phyloP scores from a whole-genome alignment of 768 basidiomycete species.

The Hydnum rufescens region DNA sequence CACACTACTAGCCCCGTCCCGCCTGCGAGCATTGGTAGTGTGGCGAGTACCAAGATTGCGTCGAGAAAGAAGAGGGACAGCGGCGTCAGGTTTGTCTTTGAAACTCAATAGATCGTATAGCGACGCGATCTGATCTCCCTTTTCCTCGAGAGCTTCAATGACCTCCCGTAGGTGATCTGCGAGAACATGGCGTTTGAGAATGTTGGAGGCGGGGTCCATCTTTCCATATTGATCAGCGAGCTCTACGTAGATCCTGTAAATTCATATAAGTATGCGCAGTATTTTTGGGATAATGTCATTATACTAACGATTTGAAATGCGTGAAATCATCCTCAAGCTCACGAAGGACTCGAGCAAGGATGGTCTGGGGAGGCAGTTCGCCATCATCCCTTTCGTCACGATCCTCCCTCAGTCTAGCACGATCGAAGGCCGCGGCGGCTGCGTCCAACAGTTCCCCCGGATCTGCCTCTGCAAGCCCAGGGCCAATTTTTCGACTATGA shows the following conservation, averaged over 20 bases:
- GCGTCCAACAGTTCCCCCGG: neutral
- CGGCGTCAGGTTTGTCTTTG: too few relatives aligned
- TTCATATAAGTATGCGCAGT: neutral
- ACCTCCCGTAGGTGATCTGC: slow-evolving; percentile 81
- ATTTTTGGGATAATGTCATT: slow-evolving; percentile 1
- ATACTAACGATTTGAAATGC: slow-evolving; percentile 74
- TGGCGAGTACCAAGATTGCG: too few relatives aligned
- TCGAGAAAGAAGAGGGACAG: too few relatives aligned
- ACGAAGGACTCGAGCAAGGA: slow-evolving; percentile 58
- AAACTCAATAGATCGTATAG: slow-evolving; percentile 54
- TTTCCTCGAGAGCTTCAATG: slow-evolving; percentile 78
- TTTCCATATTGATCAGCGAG: slow-evolving; percentile 83
- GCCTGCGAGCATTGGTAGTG: too few relatives aligned
- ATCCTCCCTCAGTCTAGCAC: neutral
- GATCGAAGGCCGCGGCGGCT: neutral
- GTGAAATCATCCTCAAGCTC: slow-evolving; percentile 92
- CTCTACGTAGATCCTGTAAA: slow-evolving; percentile 62
- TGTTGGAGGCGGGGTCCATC: slow-evolving; percentile 70
- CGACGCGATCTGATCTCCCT: slow-evolving; percentile 91
- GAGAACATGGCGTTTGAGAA: slow-evolving; percentile 62
- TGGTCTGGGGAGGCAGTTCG: slow-evolving; percentile 66
- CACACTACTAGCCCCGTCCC: too few relatives aligned
- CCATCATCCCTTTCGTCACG: slow-evolving; percentile 17
- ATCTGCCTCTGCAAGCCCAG: slow-evolving; percentile 5
- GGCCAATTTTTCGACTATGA: slow-evolving; percentile 4